Evolutionary conservation across 495 filamentous ascomycete species (phyloP).

Genomic region (Podospora tetraspora): DNA sequence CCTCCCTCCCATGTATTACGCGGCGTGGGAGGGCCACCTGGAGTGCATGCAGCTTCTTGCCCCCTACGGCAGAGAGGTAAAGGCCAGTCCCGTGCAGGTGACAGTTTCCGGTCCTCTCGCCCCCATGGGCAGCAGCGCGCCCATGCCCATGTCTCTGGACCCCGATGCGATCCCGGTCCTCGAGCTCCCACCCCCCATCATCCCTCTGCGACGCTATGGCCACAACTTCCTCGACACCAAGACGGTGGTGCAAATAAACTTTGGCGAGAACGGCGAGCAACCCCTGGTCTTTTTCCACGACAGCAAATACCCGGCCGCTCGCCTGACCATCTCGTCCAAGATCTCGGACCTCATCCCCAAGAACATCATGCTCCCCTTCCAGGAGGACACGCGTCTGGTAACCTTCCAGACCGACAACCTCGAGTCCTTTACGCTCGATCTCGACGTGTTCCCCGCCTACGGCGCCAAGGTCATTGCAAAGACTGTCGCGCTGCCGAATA

Average conservation of each 20-base stretch:
- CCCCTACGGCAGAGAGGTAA: conserved; percentile 40
- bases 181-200: conserved; percentile 92
- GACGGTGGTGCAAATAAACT: conserved; percentile 85
- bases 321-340: conserved; percentile 93
- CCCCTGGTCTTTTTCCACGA: conserved; percentile 89
- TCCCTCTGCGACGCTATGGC: conserved; percentile 87
- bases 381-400: conserved; percentile 85
- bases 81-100: conserved; percentile 27
- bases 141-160: conserved; percentile 63
- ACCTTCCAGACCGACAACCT: conserved; percentile 95
- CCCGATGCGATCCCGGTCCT: conserved; percentile 84
- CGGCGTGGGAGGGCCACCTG: conserved; percentile 94
- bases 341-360: conserved; percentile 91
- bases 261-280: conserved; percentile 63
- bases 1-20: conserved; percentile 94
- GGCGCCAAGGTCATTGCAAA: conserved; percentile 95
- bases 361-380: conserved; percentile 89
- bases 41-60: conserved; percentile 89
- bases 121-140: conserved; percentile 43
- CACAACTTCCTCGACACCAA: conserved; percentile 98
- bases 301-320: conserved; percentile 89
- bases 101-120: conserved; percentile 29
- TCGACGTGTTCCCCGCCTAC: conserved; percentile 96
- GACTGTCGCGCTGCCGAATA: conserved; percentile 79
- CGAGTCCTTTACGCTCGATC: conserved; percentile 88